Evolutionary conservation across 2,329 filamentous ascomycete genomes (phyloP), one percentile per base, ranked within the genome.

Genomic region (Neonectria ditissima): DNA sequence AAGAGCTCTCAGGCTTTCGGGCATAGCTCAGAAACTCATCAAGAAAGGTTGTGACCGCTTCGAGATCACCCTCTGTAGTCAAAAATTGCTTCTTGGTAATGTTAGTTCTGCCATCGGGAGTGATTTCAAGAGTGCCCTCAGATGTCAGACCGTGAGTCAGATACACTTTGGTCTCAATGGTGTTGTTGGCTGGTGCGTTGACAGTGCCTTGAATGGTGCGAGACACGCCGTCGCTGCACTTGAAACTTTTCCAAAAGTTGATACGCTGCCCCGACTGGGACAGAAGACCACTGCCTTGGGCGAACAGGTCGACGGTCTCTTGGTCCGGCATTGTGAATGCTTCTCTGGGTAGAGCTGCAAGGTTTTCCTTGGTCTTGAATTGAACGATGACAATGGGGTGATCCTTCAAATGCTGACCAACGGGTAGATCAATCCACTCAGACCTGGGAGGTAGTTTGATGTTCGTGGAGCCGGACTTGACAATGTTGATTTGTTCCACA

Each of bases 351-450:
- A 74, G 72, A 43, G 65, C 69, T 1, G 22, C 22, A 2, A 76
- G 63, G 1, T 54, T 34, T 1, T 70, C 65, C 60, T 73, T 77
- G 55, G 73, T 74, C 18, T 74, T 61, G 57, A 79, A 69, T 50
- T 59, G 63, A 51, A 79, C 65, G 28, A 71, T 65, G 11, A 69
- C 54, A 59, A 83, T 82, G 59, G 80, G 78, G 60, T 86, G 85
- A 59, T 89, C 86, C 55, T 84, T 81, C 1, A 89, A 75, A 65
- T 86, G 86, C 68, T 85, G 81, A 2, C 86, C 87, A 3, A 89
- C 86, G 0, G 86, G 86, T 2, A 87, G 80, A n/a, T 83, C 77
- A 59, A 89, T 86, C 86, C 86, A 89, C n/a, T 83, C 75, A 28
- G 74, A 76, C 65, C 80, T 75, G 14, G 79, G 75, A 44, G 86